Conservation (phyloP, 352 stramenopile genomes). For the Stramenopiles sp. region DNA sequence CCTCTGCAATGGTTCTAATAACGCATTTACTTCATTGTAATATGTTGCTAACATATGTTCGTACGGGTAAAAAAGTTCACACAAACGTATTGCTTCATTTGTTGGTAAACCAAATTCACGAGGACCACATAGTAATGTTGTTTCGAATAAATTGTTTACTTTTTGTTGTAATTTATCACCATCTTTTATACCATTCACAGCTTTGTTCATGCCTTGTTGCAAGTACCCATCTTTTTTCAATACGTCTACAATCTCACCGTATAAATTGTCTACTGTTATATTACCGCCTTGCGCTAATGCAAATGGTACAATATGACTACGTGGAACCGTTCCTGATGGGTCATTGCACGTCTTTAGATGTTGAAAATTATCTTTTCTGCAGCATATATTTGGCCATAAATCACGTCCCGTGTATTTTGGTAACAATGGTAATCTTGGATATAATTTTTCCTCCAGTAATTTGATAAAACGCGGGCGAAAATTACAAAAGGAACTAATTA, state of each 20-base stretch:
- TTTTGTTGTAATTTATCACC: not conserved
- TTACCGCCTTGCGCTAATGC: not conserved
- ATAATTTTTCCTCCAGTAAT: not conserved
- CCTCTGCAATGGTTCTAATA: too few relatives aligned
- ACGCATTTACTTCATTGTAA: too few relatives aligned
- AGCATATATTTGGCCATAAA: not conserved
- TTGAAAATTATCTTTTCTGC: not conserved
- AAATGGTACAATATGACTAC: not conserved
- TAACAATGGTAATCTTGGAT: not conserved
- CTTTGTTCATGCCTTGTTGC: not conserved
- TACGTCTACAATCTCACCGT: not conserved
- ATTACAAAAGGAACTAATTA: not conserved
- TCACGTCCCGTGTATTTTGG: not conserved
- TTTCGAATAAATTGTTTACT: not conserved
- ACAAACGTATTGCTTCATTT: not conserved
- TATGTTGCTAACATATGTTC: not conserved
- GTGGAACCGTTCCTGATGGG: not conserved
- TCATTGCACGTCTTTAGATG: not conserved
- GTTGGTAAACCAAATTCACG: not conserved
- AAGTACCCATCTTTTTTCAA: not conserved
- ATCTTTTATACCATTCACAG: not conserved
- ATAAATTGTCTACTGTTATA: not conserved
- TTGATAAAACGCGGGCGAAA: not conserved
- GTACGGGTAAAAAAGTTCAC: not conserved
- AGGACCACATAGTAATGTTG: not conserved